Evolutionary conservation across 2,329 filamentous ascomycete genomes (phyloP).

Genomic region (Aspergillus sp.): DNA sequence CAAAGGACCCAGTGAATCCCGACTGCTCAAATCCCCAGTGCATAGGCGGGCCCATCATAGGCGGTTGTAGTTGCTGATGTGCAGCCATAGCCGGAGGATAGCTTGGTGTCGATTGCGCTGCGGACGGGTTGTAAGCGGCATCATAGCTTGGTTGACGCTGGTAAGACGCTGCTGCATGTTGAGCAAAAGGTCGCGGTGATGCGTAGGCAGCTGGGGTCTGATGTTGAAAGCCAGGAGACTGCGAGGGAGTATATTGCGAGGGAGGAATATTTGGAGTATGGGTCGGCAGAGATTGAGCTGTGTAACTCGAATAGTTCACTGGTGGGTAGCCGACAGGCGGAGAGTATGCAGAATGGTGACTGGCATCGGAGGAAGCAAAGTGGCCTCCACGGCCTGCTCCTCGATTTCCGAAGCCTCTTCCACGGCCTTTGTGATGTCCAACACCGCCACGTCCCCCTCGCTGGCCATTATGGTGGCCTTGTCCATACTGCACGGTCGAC

Average conservation of each 20-base stretch:
- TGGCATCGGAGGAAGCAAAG: constrained; percentile 15
- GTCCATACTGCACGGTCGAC: constrained; percentile 21
- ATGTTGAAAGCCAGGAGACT: constrained; percentile 17
- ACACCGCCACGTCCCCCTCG: constrained; percentile 22
- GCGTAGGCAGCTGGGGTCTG: constrained; percentile 15
- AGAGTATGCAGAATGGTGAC: constrained; percentile 17
- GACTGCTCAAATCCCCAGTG: constrained; percentile 52
- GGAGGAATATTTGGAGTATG: constrained; percentile 18
- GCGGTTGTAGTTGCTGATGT: constrained; percentile 24
- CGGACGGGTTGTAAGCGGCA: constrained; percentile 15
- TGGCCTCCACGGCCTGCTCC: constrained; percentile 22
- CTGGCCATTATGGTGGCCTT: constrained; percentile 16
- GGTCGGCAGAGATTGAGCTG: constrained; percentile 19
- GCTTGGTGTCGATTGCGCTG: constrained; percentile 16
- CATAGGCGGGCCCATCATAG: constrained; percentile 53
- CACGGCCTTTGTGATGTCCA: constrained; percentile 27
- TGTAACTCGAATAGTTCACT: constrained; percentile 26
- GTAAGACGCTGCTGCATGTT: constrained; percentile 18
- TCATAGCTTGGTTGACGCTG: constrained; percentile 23
- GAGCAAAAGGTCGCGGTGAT: constrained; percentile 20
- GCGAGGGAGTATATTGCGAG: constrained; percentile 20
- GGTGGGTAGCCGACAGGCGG: constrained; percentile 22
- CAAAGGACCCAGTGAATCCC: constrained; percentile 45
- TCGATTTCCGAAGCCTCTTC: constrained; percentile 30
- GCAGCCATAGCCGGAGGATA: constrained; percentile 14